Evolutionary conservation across 1,139 yeast species (phyloP).

Genomic region (Saccharomycopsis hybrid): DNA sequence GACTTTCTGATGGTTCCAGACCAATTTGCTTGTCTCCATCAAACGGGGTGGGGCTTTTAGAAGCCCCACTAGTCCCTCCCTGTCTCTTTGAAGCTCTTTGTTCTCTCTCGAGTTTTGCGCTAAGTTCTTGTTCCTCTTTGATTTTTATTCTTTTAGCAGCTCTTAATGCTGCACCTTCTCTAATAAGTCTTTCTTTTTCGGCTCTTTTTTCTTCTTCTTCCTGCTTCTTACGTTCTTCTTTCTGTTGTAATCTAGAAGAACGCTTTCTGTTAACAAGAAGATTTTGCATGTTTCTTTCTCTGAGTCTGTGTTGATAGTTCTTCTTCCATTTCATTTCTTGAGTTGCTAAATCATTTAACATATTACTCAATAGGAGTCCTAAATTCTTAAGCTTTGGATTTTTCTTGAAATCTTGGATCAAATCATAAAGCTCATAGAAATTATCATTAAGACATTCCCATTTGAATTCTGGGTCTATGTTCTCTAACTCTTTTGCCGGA

Average conservation of each 20-base stretch:
- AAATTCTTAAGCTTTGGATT: slow-evolving; percentile 22
- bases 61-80: background rate
- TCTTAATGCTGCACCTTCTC: slow-evolving; percentile 24
- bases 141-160: slow-evolving; percentile 24
- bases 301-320: slow-evolving; percentile 37
- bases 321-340: slow-evolving; percentile 38
- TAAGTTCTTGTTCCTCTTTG: slow-evolving; percentile 22
- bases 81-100: slow-evolving; percentile 7
- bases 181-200: slow-evolving; percentile 25
- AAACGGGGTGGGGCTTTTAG: background rate
- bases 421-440: slow-evolving; percentile 26
- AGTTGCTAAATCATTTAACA: slow-evolving; percentile 24
- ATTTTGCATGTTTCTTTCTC: slow-evolving; percentile 42
- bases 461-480: slow-evolving; percentile 30
- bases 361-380: slow-evolving; percentile 23
- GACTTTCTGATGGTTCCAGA: too few species aligned
- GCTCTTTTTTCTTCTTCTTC: slow-evolving; percentile 25
- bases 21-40: background rate
- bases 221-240: slow-evolving; percentile 36
- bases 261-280: slow-evolving; percentile 45
- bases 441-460: slow-evolving; percentile 37
- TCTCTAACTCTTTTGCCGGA: slow-evolving; percentile 24
- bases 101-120: slow-evolving; percentile 9
- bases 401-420: slow-evolving; percentile 23
- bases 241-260: slow-evolving; percentile 44